A percentile compares a stretch with the other conserved stretches of the same genome.
phyloP scores from a whole-genome alignment of 1,139 yeast genomes.

The Scheffersomyces insectosa region DNA sequence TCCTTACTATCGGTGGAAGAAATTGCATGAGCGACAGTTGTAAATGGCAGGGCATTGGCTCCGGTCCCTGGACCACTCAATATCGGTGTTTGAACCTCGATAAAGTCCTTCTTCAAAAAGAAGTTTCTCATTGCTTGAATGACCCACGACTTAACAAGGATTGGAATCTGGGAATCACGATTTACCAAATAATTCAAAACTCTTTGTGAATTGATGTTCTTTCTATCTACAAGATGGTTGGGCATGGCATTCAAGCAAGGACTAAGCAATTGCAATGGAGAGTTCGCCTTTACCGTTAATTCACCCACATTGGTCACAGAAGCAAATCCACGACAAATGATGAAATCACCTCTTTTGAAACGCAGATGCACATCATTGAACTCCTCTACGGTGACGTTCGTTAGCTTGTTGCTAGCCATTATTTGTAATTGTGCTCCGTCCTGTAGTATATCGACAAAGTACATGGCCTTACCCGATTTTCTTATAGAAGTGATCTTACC shows the following conservation, averaged over 20 bases:
- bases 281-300: slow-evolving; percentile 63
- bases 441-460: slow-evolving; percentile 66
- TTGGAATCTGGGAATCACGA: slow-evolving; percentile 43
- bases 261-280: slow-evolving; percentile 52
- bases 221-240: slow-evolving; percentile 52
- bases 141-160: slow-evolving; percentile 56
- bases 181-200: slow-evolving; percentile 76
- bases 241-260: slow-evolving; percentile 73
- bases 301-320: slow-evolving; percentile 79
- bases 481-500: slow-evolving; percentile 63
- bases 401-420: slow-evolving; percentile 54
- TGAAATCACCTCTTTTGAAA: slow-evolving; percentile 70
- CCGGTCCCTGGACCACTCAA: slow-evolving; percentile 75
- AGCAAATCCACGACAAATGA: slow-evolving; percentile 66
- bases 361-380: slow-evolving; percentile 47
- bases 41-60: slow-evolving; percentile 85
- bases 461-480: slow-evolving; percentile 63
- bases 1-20: slow-evolving; percentile 26
- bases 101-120: slow-evolving; percentile 54
- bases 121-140: slow-evolving; percentile 57
- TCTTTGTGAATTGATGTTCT: slow-evolving; percentile 64
- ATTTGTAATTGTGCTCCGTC: slow-evolving; percentile 59
- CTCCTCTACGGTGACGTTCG: slow-evolving; percentile 40
- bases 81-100: slow-evolving; percentile 89
- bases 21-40: slow-evolving; percentile 54